Evolutionary conservation across 495 filamentous ascomycete species (phyloP).

Genomic region (Aspergillus sparsus): DNA sequence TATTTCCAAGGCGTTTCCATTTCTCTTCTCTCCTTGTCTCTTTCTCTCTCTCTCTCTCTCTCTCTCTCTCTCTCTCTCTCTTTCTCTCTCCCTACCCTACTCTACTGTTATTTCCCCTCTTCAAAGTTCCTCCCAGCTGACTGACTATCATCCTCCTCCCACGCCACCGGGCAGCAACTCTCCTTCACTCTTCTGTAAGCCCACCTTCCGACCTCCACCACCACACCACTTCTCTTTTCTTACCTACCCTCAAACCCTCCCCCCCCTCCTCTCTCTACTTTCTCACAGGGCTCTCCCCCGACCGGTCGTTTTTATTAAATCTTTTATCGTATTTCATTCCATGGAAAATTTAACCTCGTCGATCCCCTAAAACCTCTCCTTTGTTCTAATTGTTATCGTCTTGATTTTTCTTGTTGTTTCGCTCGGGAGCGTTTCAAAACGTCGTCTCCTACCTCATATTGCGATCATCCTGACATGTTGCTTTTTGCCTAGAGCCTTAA

Average conservation of each 20-base stretch:
- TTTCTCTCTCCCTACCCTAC: background rate
- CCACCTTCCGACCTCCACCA: slow-evolving; percentile 1
- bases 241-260: background rate
- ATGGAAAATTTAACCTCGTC: background rate
- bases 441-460: slow-evolving; percentile 14
- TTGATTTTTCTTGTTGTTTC: slow-evolving; percentile 8
- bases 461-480: slow-evolving; percentile 21
- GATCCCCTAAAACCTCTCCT: slow-evolving; percentile 2
- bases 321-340: background rate
- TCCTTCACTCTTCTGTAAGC: slow-evolving; percentile 18
- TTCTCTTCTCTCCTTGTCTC: slow-evolving; percentile 11
- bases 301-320: slow-evolving; percentile 16
- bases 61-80: background rate
- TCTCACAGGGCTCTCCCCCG: slow-evolving; percentile 10
- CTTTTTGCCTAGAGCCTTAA: slow-evolving; percentile 16
- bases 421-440: slow-evolving; percentile 12
- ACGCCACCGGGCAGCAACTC: slow-evolving; percentile 19
- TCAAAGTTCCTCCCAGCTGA: slow-evolving; percentile 10
- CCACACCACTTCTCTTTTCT: background rate
- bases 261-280: background rate
- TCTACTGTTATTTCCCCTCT: background rate
- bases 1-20: background rate
- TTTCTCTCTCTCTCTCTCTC: slow-evolving; percentile 12
- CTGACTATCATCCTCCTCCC: slow-evolving; percentile 19
- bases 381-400: background rate